Evolutionary conservation across 1,139 yeast species (phyloP), one percentile per base, ranked within the genome.

Genomic region (Pichia terricola): DNA sequence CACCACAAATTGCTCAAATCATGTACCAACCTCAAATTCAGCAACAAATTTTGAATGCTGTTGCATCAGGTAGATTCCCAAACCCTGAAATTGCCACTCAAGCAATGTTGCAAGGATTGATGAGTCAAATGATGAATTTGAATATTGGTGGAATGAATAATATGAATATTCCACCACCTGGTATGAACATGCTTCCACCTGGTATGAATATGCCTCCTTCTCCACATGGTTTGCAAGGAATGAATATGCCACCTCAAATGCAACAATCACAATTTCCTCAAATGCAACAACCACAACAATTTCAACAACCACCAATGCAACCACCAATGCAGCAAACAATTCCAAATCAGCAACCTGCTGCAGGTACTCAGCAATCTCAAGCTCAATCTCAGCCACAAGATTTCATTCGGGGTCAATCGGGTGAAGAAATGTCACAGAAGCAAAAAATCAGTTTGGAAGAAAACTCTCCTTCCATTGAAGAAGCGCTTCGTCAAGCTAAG

Each of bases 61-160:
- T 59, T 37, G 56, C 62, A 26, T 48, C 62, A 2, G 62, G 62
- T 26, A 53, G 55, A 39, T 59, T 56, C 39, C 58, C 62, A 31
- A 55, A 56, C 38, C 40, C 57, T 25, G 57, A 54, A 30, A 48
- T 54, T 28, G 63, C 63, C 16, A 53, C 60, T 27, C 60, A 56
- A 40, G 63, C 62, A 5, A 45, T 57, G 57, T 50, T 59, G 3
- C 63, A 58, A 42, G 53, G 57, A 39, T 47, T 54, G 36, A 49
- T 51, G 47, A 43, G 43, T 41, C 49, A 40, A 28, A 52, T 51
- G 45, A 56, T 50, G 33, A 50, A 50, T 22, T 58, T 55, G 2
- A 37, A 37, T 28, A 49, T 44, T 26, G 45, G 35, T n/a, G 37
- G 63, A 61, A 43, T 65, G 56, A 28, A 50, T 25, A 34, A 30